These are phyloP conservation scores for Erodium moschatum DNA, from an alignment of 441 rosid species.

Conservation along the genomic window DNA sequence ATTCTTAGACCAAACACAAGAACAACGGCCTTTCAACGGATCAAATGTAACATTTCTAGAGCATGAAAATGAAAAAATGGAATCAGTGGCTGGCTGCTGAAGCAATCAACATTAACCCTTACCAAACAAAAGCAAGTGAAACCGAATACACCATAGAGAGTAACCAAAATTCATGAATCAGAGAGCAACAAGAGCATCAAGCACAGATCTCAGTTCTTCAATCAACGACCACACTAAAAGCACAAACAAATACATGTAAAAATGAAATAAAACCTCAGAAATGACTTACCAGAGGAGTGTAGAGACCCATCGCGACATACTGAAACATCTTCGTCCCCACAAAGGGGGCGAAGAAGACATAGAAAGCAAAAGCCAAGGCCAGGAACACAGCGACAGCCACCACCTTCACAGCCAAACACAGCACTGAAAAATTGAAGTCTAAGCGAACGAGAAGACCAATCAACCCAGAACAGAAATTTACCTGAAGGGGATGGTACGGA, in stretches of 20 bases:
- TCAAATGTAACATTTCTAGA: not conserved
- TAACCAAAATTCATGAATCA: slow-evolving; percentile 19
- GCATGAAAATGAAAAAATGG: not conserved
- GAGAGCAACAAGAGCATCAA: slow-evolving; percentile 22
- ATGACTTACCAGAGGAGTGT: slow-evolving; percentile 77
- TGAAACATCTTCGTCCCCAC: slow-evolving; percentile 76
- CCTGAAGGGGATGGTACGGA: slow-evolving; percentile 72
- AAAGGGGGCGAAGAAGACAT: slow-evolving; percentile 97
- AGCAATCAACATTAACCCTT: not conserved
- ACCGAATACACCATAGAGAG: slow-evolving; percentile 22
- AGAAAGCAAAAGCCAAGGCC: slow-evolving; percentile 95
- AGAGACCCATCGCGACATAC: slow-evolving; percentile 72
- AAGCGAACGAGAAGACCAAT: not conserved
- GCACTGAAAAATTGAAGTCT: not conserved
- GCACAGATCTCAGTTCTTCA: slow-evolving; percentile 43
- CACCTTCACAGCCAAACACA: not conserved
- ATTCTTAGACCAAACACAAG: not conserved
- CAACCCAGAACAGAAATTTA: not conserved
- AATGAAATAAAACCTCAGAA: slow-evolving; percentile 10
- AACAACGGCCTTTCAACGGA: not conserved
- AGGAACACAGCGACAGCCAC: slow-evolving; percentile 92
- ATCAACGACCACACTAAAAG: slow-evolving; percentile 9
- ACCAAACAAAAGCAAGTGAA: not conserved
- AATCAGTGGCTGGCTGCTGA: not conserved
- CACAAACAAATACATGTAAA: not conserved